Conservation (phyloP, 1,284 basidiomycete genomes). For the Ganoderma lucidum region DNA sequence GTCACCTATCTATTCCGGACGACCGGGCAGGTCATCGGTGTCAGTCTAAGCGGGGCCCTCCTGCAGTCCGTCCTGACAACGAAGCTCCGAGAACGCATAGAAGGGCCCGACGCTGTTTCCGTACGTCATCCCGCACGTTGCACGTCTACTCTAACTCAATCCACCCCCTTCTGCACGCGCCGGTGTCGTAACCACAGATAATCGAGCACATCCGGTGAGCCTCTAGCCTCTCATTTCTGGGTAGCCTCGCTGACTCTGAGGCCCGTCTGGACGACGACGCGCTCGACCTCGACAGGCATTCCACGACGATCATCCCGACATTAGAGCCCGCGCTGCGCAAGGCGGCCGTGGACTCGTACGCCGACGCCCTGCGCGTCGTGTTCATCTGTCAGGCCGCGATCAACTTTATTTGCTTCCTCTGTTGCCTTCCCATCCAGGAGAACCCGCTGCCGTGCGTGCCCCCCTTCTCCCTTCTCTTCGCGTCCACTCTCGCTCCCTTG, state of each 20-base stretch:
- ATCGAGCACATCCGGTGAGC: constrained; percentile 74
- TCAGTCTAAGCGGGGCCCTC: constrained; percentile 83
- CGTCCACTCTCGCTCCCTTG: constrained; percentile 6
- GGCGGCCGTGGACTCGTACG: constrained; percentile 86
- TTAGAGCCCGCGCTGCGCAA: constrained; percentile 68
- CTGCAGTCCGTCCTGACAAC: constrained; percentile 78
- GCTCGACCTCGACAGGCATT: constrained; percentile 62
- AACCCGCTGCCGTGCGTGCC: constrained; percentile 71
- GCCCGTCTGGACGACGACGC: constrained; percentile 3
- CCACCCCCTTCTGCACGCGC: constrained; percentile 2
- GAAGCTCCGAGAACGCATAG: constrained; percentile 75
- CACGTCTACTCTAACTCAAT: neutral
- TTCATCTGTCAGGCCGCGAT: constrained; percentile 82
- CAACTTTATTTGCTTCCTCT: constrained; percentile 68
- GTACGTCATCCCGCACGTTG: constrained; percentile 46
- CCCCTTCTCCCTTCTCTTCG: constrained; percentile 18
- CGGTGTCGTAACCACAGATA: constrained; percentile 50
- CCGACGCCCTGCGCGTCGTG: constrained; percentile 82
- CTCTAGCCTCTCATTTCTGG: constrained; percentile 7
- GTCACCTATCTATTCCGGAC: constrained; percentile 92
- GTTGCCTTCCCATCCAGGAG: constrained; percentile 80
- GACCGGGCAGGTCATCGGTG: constrained; percentile 90
- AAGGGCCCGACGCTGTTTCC: constrained; percentile 75
- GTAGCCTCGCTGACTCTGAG: constrained; percentile 5
- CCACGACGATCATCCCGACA: constrained; percentile 79